phyloP scores from a whole-genome alignment of 768 basidiomycete species.

The Boletus huronensis region DNA sequence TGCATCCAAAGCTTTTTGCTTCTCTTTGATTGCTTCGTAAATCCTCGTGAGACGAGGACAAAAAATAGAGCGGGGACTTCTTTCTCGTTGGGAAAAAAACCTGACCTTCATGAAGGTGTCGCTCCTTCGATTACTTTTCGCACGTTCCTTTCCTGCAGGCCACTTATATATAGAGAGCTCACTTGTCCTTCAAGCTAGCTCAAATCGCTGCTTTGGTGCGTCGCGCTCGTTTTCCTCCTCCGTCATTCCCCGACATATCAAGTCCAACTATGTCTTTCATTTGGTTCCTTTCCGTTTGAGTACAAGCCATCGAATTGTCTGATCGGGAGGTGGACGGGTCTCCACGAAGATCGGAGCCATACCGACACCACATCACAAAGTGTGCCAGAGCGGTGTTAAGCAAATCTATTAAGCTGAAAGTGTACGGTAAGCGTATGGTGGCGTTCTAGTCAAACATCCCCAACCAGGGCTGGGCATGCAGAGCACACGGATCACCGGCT shows the following conservation, averaged over 20 bases:
- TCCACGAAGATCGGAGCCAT: background rate
- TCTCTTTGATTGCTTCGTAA: background rate
- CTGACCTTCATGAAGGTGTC: background rate
- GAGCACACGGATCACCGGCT: conserved; percentile 1
- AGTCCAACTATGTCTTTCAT: background rate
- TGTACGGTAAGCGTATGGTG: conserved; percentile 6
- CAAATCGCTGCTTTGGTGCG: background rate
- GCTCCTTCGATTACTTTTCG: background rate
- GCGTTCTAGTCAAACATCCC: background rate
- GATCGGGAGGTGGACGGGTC: too few relatives aligned
- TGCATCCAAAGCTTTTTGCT: conserved; percentile 30
- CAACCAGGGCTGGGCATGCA: background rate
- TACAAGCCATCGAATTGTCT: background rate
- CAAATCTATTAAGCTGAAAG: conserved; percentile 5
- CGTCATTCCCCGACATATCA: background rate
- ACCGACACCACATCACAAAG: background rate
- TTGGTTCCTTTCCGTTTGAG: background rate
- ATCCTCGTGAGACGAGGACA: background rate
- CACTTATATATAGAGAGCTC: background rate
- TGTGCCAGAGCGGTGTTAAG: background rate
- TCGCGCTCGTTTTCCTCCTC: background rate
- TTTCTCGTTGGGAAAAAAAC: background rate
- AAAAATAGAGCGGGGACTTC: background rate
- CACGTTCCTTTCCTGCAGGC: too few relatives aligned
- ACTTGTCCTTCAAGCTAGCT: background rate